These are phyloP conservation scores for Fusarium chaquense DNA, from an alignment of 2,329 filamentous ascomycete species.

Conservation along the genomic window DNA sequence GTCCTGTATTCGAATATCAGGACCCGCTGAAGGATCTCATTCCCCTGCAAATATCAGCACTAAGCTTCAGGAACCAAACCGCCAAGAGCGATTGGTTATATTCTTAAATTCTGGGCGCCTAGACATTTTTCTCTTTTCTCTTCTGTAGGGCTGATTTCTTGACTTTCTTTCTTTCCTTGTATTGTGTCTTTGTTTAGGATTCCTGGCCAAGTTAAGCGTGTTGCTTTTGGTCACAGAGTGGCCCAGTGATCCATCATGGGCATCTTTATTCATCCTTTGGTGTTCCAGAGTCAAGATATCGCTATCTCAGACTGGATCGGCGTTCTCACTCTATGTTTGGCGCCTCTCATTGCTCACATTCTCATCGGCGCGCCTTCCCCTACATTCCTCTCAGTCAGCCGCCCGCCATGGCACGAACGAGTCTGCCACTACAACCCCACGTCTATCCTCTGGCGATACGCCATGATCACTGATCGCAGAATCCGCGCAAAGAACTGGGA, in stretches of 20 bases:
- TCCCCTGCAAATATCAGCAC: background rate
- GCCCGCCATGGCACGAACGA: slow-evolving; percentile 25
- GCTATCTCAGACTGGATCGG: slow-evolving; percentile 15
- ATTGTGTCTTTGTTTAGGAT: background rate
- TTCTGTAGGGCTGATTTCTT: background rate
- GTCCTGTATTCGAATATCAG: background rate
- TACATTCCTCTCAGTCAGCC: background rate
- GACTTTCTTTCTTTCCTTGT: rapidly evolving
- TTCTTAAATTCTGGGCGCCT: background rate
- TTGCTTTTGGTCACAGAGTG: background rate
- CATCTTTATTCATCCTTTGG: background rate
- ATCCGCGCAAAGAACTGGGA: slow-evolving; percentile 16
- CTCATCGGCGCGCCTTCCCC: slow-evolving; percentile 19
- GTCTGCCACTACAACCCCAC: slow-evolving; percentile 34
- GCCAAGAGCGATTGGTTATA: background rate
- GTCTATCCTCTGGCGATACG: slow-evolving; percentile 30
- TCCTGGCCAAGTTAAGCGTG: background rate
- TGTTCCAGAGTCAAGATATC: slow-evolving; percentile 15
- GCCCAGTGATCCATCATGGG: background rate
- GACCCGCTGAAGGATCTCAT: background rate
- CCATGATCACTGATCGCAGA: slow-evolving; percentile 9
- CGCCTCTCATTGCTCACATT: slow-evolving; percentile 28
- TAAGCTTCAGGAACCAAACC: background rate
- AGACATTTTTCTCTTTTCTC: background rate
- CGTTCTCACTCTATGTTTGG: slow-evolving; percentile 20